Base-by-base conservation (phyloP, 2,329 filamentous ascomycete species). In the Cladosporium sp. region DNA sequence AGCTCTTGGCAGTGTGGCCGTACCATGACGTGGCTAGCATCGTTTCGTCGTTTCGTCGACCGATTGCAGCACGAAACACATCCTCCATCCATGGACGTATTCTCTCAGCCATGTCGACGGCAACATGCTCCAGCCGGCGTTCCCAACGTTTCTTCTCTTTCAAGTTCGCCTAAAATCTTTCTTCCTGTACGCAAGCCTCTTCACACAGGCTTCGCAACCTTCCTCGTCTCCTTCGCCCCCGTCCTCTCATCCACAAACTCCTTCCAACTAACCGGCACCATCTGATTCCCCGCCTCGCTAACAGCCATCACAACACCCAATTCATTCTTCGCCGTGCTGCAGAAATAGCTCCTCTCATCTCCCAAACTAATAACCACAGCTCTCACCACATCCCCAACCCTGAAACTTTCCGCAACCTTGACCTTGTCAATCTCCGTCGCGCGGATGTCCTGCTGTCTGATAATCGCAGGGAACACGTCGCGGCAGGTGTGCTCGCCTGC, bases 381-480 rank as follows among this genome's bases (percentile, higher is more conserved):
- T 60, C 92, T 83, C 61, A 99, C 92, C 70, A 98, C 88, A 81
- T 99, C 95, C 0, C 95, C 95, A 0, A 96, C 93, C 70, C 93
- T 86, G 76, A 98, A 98, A 74, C 90, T 92, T 77, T 97, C 93
- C 71, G 92, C 90, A 69, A 98, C 91, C 77, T 91, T 92, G 52
- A 97, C 92, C 72, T 92, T 92, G 77, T 98, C 95, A 81, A 97
- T 97, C 81, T 99, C 95, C 21, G 95, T 97, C 3, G 93, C 92
- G 65, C 95, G 86, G 38, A 99, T 92, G 76, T 99, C 95, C 80
- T 98, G 94, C 69, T 73, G 76, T 7, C 76, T 72, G 38, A 78
- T 77, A 3, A 76, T 57, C 10, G 72, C 77, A 1, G 74, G 73
- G 55, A 78, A 74, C 14, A 74, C 62, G 30, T 76, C 74, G 41